Base-by-base conservation (phyloP, 169 alveolate species). In the Plasmodium fragile region DNA sequence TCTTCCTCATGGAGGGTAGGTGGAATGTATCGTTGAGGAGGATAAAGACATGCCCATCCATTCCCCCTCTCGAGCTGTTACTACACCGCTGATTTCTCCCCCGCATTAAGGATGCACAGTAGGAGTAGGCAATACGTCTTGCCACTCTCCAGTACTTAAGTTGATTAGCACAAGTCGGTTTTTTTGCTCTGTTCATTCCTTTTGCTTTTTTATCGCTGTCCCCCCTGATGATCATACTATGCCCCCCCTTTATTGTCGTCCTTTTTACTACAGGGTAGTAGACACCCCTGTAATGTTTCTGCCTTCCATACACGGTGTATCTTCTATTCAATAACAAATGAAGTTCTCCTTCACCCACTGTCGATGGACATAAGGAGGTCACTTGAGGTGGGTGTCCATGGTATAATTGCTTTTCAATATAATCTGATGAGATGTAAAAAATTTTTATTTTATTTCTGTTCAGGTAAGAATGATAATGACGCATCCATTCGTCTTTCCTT, bases 1-100 rank as follows among this genome's bases (percentile, higher is more conserved):
- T 36, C 32, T 89, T 89, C 72, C 94, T 39, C 94, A 89, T 89
- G 1, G 94, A 89, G n/a, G 94, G 94, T 3, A 89, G 52, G 34
- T 89, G 94, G 70, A 89, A 89, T 16, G 94, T 89, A 8, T 89
- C 94, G 49, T 89, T 89, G 7, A 75, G 82, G 43, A 89, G 69
- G 32, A 89, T 79, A n/a, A 85, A 32, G 25, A 41, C 65, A 49
- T 34, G 59, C 55, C 52, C 79, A 22, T 22, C 5, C 5, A 4
- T 4, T 36, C 8, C 36, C 30, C 25, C 22, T 18, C 34, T 28
- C 3, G 41, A 25, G 28, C 8, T 49, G 25, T 41, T 71, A 45
- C 53, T 70, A 30, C 53, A 25, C 39, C 11, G 75, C 10, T 84
- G 78, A 45, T 34, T 65, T 7, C 10, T 1, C 43, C 10, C 18